These are phyloP conservation scores for Eutrema yunnanense DNA, from an alignment of 345 rosid species.

Conservation along the genomic window DNA sequence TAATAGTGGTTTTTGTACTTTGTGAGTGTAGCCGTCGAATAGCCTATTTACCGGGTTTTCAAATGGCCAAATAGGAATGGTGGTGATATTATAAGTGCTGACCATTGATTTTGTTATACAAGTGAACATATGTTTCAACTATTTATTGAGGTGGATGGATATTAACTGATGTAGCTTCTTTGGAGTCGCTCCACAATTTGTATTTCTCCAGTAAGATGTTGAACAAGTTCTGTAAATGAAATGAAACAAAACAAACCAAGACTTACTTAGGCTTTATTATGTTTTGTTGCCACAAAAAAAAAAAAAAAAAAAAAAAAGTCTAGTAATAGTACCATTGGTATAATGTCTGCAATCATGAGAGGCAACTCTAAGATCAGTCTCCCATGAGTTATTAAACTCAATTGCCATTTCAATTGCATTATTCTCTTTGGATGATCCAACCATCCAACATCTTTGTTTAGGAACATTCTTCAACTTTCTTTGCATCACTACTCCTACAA, in stretches of 20 bases:
- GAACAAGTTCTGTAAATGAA: slow-evolving; percentile 53
- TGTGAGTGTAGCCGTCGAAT: no score
- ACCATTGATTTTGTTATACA: neutral
- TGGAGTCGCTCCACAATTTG: slow-evolving; percentile 44
- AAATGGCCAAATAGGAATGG: no score
- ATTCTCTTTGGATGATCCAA: slow-evolving; percentile 47
- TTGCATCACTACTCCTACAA: slow-evolving; percentile 42
- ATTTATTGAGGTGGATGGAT: neutral
- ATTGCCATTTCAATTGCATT: slow-evolving; percentile 45
- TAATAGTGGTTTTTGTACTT: neutral
- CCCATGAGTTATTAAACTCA: slow-evolving; percentile 51
- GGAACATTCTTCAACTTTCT: slow-evolving; percentile 58
- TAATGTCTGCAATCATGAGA: slow-evolving; percentile 70
- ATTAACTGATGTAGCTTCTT: neutral
- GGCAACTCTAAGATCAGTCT: slow-evolving; percentile 57
- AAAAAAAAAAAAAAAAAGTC: neutral
- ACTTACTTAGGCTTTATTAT: neutral
- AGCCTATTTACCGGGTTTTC: no score
- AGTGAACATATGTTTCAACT: neutral
- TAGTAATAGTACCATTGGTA: slow-evolving; percentile 46
- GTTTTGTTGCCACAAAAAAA: neutral
- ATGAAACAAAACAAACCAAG: neutral
- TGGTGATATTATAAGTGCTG: no score
- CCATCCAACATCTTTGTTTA: slow-evolving; percentile 59
- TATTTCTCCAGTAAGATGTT: slow-evolving; percentile 63